Evolutionary conservation across 257 asterid species (phyloP), one percentile per base, ranked within the genome.

Genomic region (Solanum chilense): DNA sequence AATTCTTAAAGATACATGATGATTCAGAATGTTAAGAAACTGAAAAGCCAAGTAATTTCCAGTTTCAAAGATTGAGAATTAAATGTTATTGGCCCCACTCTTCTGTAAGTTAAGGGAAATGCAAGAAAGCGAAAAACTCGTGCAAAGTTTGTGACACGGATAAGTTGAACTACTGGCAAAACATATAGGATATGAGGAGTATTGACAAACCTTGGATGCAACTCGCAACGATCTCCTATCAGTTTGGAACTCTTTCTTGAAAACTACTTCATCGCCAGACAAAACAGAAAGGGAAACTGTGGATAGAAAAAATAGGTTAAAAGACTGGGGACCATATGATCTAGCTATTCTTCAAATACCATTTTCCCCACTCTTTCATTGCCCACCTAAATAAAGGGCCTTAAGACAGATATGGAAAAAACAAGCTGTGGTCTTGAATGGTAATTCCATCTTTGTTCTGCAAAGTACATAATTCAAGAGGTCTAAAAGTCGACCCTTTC

Each of bases 181-280:
- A 69, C 80, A 8, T 44, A 47, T 27, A 20, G 44, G 12, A 39
- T 58, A 37, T 25, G 49, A 82, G 64, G 86, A 83, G 39, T 27
- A 16, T 7, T 80, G 42, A 33, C 89, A 83, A 86, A 93, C 96
- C 93, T 87, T 83, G 64, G 88, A 90, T 83, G 88, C 87, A 18
- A 94, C 86, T 84, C 87, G 89, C 44, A 95, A 89, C 90, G 77
- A 88, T 88, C 98, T 93, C 58, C 12, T 83, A 56, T 90, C 96
- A 74, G 93, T 93, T 82, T 58, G 86, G 77, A 90, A 92, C 47
- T 44, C 86, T 87, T 89, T 41, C 91, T 87, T 71, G 87, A 87
- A 85, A 86, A 93, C 73, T 78, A 75, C 87, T 23, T 66, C 64
- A 25, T 39, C 90, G 37, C 89, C 68, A 15, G 71, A 88, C 68